A percentile compares a stretch with the other conserved stretches of the same genome.
Conservation (phyloP, 2,329 filamentous ascomycete genomes). For the Pestalotiopsis sp. region DNA sequence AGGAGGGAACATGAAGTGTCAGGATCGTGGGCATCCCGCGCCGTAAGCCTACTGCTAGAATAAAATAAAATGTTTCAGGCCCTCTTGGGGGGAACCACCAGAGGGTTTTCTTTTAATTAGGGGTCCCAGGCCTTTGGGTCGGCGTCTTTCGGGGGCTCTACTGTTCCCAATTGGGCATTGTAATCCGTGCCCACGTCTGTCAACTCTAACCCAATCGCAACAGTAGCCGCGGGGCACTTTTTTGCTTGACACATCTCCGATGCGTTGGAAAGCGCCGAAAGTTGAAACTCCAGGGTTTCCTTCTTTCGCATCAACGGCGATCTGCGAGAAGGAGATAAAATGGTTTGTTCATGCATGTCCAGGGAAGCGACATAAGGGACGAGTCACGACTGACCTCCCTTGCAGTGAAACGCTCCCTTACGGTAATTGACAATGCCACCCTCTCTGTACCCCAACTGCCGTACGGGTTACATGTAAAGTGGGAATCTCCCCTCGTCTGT, state of each 20-base stretch:
- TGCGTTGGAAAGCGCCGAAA: background rate
- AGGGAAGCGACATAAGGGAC: background rate
- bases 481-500: too few species aligned
- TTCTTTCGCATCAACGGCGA: background rate
- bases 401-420: background rate
- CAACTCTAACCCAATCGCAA: background rate
- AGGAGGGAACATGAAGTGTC: too few species aligned
- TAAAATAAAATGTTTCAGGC: background rate
- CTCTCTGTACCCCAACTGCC: too few species aligned
- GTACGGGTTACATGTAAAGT: too few species aligned
- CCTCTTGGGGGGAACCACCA: background rate
- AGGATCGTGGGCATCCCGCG: background rate
- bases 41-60: background rate
- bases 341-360: background rate
- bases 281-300: background rate
- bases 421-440: too few species aligned
- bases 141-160: background rate
- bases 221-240: background rate
- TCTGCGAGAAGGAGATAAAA: background rate
- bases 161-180: background rate
- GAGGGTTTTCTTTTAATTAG: background rate
- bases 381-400: background rate
- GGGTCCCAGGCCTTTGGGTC: background rate
- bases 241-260: background rate
- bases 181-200: background rate